Percentiles rank a stretch among this genome's conserved stretches.
These are phyloP conservation scores for Ramaria sp. DNA, from an alignment of 768 basidiomycete genomes.

Conservation along the genomic window DNA sequence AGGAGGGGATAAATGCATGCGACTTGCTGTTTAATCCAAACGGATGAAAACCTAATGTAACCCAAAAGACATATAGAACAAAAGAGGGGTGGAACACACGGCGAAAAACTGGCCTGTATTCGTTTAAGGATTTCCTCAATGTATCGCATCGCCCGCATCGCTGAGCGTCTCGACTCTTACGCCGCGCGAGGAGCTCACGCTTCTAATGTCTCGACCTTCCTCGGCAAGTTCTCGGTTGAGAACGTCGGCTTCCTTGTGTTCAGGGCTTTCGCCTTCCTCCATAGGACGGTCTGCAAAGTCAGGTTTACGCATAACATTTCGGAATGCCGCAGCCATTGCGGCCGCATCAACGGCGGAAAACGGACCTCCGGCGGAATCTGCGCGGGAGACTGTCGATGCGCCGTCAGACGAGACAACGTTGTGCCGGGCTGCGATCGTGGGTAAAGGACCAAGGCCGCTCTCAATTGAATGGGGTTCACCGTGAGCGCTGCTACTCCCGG, in stretches of 20 bases:
- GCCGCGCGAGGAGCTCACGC: constrained; percentile 70
- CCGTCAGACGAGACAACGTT: constrained; percentile 54
- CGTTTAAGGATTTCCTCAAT: not conserved
- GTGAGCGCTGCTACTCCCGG: constrained; percentile 26
- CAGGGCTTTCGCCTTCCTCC: constrained; percentile 60
- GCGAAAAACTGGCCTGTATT: not conserved
- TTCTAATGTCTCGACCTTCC: constrained; percentile 82
- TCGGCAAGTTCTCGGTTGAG: constrained; percentile 72
- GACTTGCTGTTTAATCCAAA: not conserved
- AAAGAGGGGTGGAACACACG: not conserved
- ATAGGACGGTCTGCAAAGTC: constrained; percentile 65
- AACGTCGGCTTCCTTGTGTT: constrained; percentile 28
- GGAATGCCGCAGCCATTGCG: constrained; percentile 88
- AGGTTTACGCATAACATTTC: constrained; percentile 79
- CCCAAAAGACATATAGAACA: not conserved
- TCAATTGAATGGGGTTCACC: constrained; percentile 21
- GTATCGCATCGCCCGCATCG: not conserved
- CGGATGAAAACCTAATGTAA: not conserved
- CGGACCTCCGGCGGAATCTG: constrained; percentile 46
- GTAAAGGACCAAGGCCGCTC: constrained; percentile 20
- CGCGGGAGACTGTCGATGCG: constrained; percentile 58
- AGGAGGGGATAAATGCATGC: not conserved
- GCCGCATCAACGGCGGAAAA: constrained; percentile 82
- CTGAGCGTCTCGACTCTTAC: constrained; percentile 49
- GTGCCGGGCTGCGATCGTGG: constrained; percentile 24